Conservation (phyloP, 2,329 filamentous ascomycete genomes). For the Fusarium temperatum region DNA sequence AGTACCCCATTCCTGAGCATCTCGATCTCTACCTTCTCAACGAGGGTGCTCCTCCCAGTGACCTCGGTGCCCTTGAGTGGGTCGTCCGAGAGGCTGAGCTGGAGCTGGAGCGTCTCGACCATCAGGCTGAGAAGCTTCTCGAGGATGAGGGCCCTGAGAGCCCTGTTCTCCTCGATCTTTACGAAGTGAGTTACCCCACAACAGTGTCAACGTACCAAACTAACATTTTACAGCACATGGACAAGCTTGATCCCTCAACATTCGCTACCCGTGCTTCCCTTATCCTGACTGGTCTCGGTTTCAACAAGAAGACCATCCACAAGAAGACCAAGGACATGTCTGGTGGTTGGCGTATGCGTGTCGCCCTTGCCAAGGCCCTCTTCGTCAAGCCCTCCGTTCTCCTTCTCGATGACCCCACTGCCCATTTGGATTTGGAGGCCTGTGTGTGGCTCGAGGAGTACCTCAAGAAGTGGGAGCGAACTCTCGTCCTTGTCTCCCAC, state of each 20-base stretch:
- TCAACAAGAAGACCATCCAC: slow-evolving; percentile 97
- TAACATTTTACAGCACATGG: slow-evolving; percentile 77
- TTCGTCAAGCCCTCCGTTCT: slow-evolving; percentile 98
- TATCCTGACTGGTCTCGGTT: slow-evolving; percentile 97
- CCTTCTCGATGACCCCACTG: slow-evolving; percentile 96
- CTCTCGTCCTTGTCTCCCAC: slow-evolving; percentile 95
- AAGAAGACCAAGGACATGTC: slow-evolving; percentile 99
- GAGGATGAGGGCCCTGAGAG: slow-evolving; percentile 93
- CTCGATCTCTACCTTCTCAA: slow-evolving; percentile 99
- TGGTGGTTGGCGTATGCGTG: slow-evolving; percentile 99
- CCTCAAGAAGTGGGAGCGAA: slow-evolving; percentile 99
- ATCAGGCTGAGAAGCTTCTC: slow-evolving; percentile 86
- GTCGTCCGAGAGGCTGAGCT: slow-evolving; percentile 94
- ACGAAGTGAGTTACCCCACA: slow-evolving; percentile 75
- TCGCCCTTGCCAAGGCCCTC: slow-evolving; percentile 94
- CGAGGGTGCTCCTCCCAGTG: slow-evolving; percentile 89
- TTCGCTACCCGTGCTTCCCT: slow-evolving; percentile 95
- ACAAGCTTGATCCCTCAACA: slow-evolving; percentile 97
- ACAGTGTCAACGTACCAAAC: slow-evolving; percentile 13
- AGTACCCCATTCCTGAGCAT: slow-evolving; percentile 95
- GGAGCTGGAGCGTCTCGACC: slow-evolving; percentile 90
- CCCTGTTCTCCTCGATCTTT: slow-evolving; percentile 89
- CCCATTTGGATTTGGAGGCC: slow-evolving; percentile 98
- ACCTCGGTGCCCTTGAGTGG: slow-evolving; percentile 94
- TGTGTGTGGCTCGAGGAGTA: slow-evolving; percentile 99